Evolutionary conservation across 306 rosid genomes (phyloP).

Genomic region (Macrotyloma uniflorum): DNA sequence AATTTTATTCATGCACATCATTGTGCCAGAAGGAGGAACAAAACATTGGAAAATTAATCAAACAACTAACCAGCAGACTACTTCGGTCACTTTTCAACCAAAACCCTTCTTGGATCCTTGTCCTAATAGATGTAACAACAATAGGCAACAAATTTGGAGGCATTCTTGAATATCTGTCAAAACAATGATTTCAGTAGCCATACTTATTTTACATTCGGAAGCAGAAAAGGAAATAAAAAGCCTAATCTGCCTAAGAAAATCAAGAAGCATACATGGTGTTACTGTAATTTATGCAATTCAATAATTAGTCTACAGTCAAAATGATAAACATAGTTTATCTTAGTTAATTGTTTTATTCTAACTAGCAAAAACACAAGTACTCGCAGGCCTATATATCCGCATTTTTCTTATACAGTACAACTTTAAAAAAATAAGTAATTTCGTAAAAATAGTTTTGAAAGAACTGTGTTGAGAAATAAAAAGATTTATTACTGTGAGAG

Average conservation of each 20-base stretch:
- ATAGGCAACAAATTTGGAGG: constrained; percentile 76
- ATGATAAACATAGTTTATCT: background rate
- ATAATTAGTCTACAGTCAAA: background rate
- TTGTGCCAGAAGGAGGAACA: constrained; percentile 15
- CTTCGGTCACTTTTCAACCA: constrained; percentile 67
- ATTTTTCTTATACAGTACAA: too few species aligned
- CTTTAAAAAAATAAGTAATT: too few species aligned
- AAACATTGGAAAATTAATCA: constrained; percentile 18
- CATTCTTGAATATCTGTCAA: constrained; percentile 87
- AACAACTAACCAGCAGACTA: constrained; percentile 73
- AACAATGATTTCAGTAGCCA: constrained; percentile 32
- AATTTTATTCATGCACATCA: constrained; percentile 23
- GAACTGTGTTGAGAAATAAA: too few species aligned
- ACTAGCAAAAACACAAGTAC: too few species aligned
- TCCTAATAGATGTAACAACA: constrained; percentile 65
- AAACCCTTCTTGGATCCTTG: constrained; percentile 76
- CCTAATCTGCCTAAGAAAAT: background rate
- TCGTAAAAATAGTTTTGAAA: too few species aligned
- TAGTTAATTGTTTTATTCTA: background rate
- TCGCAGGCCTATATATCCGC: too few species aligned
- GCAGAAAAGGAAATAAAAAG: background rate
- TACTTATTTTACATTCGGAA: constrained; percentile 25
- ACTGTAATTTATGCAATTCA: background rate
- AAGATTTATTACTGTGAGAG: too few species aligned
- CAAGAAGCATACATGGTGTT: background rate